Base-by-base conservation (phyloP, 305 asterid species). In the Lippia alba region DNA sequence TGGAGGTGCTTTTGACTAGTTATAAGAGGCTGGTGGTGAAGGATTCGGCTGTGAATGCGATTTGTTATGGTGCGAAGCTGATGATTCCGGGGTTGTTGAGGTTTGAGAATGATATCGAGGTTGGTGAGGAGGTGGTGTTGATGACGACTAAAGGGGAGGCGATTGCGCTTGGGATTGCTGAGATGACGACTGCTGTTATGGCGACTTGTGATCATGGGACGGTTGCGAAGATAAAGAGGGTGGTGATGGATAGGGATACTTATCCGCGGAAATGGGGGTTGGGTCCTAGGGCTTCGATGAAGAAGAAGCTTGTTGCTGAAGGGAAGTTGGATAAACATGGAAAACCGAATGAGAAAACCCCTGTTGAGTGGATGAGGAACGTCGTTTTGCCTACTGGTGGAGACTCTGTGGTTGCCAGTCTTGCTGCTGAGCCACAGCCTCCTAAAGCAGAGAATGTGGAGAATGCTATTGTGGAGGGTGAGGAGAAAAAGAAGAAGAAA, bases 81-180 rank as follows among this genome's bases (percentile, higher is more conserved):
- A 89, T 89, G 96, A 85, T 89, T 75, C 96, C 96, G 0, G 93
- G 93, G 36, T 74, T 89, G 67, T 70, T 89, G 81, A 86, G 96
- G 81, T 89, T 86, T 79, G 96, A 89, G 78, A 85, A 85, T 79
- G 96, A 87, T 49, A 74, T 89, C 4, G 93, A 89, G 67, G 87
- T 75, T 66, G 89, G 90, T 6, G 94, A 84, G 69, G 94, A 87
- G 63, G 80, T 87, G 3, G 94, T 87, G 57, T 41, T 87, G 91
- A 87, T 87, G 91, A 85, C 94, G 30, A 87, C 94, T 0, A 87
- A 87, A 64, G 94, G 94, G 32, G 94, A 87, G 84, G 94, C 94
- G 0, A 69, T 87, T 15, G 91, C 94, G 0, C 67, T 87, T 74
- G 94, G 94, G 60, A 83, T 85, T 64, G 94, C 94, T 0, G 94